Conservation (phyloP, 805 yeast genomes). For the Saccharomycopsis guyanensis region DNA sequence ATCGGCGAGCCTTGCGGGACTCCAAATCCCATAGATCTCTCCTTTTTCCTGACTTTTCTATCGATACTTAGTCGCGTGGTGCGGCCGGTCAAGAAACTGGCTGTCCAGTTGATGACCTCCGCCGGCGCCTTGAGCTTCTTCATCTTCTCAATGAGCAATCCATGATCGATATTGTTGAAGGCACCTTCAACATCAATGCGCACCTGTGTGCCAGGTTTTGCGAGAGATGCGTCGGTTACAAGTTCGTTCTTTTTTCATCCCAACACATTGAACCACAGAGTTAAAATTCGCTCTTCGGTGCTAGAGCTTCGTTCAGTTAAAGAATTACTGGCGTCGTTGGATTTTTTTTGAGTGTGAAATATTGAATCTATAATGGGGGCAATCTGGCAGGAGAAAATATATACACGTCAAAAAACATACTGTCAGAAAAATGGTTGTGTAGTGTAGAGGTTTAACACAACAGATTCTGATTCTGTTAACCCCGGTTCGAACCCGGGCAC, state of each 20-base stretch:
- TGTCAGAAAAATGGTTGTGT: constrained; percentile 14
- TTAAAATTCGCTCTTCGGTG: too few relatives aligned
- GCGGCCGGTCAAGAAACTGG: background rate
- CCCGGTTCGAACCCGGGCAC: constrained; percentile 21
- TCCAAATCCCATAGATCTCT: background rate
- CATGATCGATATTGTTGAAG: background rate
- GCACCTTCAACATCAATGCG: background rate
- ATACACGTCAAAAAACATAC: too few relatives aligned
- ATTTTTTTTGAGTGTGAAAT: too few relatives aligned
- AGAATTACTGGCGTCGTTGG: too few relatives aligned
- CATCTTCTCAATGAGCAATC: background rate
- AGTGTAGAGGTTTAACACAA: constrained; percentile 20
- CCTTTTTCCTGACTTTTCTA: background rate
- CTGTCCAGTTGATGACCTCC: background rate
- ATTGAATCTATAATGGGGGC: too few relatives aligned
- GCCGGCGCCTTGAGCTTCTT: background rate
- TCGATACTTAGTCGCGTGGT: background rate
- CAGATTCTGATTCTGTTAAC: constrained; percentile 20
- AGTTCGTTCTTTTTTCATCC: too few relatives aligned
- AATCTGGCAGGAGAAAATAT: too few relatives aligned
- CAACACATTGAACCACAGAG: too few relatives aligned
- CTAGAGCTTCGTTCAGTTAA: too few relatives aligned
- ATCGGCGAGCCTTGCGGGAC: background rate
- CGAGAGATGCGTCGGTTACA: too few relatives aligned
- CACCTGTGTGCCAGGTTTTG: too few relatives aligned